A percentile compares a stretch with the other conserved stretches of the same genome.
Conservation (phyloP, 495 filamentous ascomycete genomes). For the Bacidia rubella region DNA sequence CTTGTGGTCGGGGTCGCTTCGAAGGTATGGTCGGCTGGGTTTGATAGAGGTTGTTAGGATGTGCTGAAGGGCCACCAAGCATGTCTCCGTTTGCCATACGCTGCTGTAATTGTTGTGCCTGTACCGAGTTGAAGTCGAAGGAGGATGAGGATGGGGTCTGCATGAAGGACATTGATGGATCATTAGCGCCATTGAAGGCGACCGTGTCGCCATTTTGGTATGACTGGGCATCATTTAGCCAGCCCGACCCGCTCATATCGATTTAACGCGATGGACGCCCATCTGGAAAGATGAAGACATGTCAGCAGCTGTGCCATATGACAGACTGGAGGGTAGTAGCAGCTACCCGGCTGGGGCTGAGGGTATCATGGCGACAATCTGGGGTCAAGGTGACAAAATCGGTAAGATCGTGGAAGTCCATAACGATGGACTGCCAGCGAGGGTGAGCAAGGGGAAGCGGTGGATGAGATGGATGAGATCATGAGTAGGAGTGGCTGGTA, state of each 20-base stretch:
- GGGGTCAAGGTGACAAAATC: too few species aligned
- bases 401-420: too few species aligned
- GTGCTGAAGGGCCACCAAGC: constrained; percentile 68
- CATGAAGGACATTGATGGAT: constrained; percentile 40
- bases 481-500: background rate
- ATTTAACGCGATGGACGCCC: constrained; percentile 39
- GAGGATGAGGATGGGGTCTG: constrained; percentile 34
- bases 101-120: constrained; percentile 36
- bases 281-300: constrained; percentile 28
- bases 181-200: constrained; percentile 48
- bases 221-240: constrained; percentile 65
- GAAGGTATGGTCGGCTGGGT: constrained; percentile 75
- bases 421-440: too few species aligned
- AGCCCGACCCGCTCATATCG: constrained; percentile 58
- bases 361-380: background rate
- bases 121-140: constrained; percentile 46
- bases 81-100: constrained; percentile 75
- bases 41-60: constrained; percentile 60
- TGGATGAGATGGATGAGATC: background rate
- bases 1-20: constrained; percentile 67
- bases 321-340: too few species aligned
- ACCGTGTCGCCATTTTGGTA: constrained; percentile 63
- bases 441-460: background rate
- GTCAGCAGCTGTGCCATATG: constrained; percentile 7
- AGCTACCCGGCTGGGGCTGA: background rate